These are phyloP conservation scores for Salix caprea DNA, from an alignment of 345 rosid genomes.

Conservation along the genomic window DNA sequence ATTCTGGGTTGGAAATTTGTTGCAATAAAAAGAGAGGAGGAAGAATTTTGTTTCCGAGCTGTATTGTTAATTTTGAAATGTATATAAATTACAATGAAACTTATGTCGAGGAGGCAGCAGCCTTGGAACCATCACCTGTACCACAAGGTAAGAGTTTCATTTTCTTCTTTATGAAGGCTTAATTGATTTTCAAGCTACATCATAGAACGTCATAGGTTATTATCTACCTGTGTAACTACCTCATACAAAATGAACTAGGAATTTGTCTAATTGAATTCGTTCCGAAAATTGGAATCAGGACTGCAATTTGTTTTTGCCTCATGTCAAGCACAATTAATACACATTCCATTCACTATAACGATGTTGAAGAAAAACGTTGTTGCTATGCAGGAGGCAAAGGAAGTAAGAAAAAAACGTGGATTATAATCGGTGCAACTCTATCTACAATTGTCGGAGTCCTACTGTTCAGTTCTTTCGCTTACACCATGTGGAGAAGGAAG, in stretches of 20 bases:
- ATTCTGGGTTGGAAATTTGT: neutral
- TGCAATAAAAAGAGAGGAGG: conserved; percentile 29
- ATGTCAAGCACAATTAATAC: neutral
- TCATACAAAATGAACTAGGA: too few species aligned
- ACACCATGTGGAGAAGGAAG: neutral
- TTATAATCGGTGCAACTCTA: neutral
- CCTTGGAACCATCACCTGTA: too few species aligned
- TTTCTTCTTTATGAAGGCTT: too few species aligned
- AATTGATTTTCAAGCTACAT: too few species aligned
- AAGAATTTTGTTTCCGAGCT: conserved; percentile 30
- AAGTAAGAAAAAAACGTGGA: neutral
- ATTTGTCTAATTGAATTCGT: too few species aligned
- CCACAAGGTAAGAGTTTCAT: too few species aligned
- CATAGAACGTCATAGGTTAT: too few species aligned
- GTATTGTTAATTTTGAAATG: conserved; percentile 28
- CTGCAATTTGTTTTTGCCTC: too few species aligned
- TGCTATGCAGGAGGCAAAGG: neutral
- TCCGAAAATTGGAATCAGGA: too few species aligned
- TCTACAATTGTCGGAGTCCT: neutral
- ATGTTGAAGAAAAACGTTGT: neutral
- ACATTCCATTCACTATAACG: too few species aligned
- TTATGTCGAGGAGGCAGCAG: neutral
- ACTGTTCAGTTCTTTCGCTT: neutral
- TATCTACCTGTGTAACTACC: too few species aligned
- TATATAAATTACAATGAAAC: conserved; percentile 23